These are phyloP conservation scores for Scleroderma citrinum DNA, from an alignment of 768 basidiomycete genomes.

Conservation along the genomic window DNA sequence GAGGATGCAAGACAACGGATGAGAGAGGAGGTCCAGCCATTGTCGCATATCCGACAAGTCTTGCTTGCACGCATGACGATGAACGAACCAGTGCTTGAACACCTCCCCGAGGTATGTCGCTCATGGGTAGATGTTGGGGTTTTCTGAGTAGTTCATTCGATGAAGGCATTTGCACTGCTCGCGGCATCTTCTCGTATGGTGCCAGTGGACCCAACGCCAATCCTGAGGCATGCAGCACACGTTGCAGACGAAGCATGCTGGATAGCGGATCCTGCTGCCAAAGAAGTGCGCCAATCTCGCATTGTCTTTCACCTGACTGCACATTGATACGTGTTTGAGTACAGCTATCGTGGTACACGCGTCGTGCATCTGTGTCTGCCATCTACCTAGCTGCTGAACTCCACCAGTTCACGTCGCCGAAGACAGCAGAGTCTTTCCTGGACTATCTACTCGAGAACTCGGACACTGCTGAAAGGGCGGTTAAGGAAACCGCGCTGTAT, in stretches of 20 bases:
- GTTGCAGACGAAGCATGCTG: constrained; percentile 72
- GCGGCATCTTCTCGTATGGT: constrained; percentile 45
- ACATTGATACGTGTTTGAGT: background rate
- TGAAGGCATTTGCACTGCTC: constrained; percentile 70
- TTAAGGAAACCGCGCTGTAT: constrained; percentile 51
- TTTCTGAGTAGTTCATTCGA: background rate
- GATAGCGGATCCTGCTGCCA: constrained; percentile 44
- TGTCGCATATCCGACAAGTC: constrained; percentile 37
- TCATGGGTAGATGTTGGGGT: background rate
- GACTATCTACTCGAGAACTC: constrained; percentile 54
- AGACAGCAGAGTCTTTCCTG: constrained; percentile 60
- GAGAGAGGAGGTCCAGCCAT: constrained; percentile 15
- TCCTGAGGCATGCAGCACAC: constrained; percentile 49
- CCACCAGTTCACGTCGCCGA: constrained; percentile 75
- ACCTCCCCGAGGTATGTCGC: constrained; percentile 60
- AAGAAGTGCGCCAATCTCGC: constrained; percentile 43
- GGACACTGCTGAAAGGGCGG: constrained; percentile 35
- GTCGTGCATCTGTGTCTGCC: constrained; percentile 56
- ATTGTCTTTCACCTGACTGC: background rate
- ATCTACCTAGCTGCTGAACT: constrained; percentile 76
- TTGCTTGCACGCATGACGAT: constrained; percentile 51
- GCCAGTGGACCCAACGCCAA: constrained; percentile 55
- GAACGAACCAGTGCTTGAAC: constrained; percentile 60
- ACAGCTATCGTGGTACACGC: constrained; percentile 70
- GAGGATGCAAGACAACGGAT: constrained; percentile 58